These are phyloP conservation scores for Arthroderma uncinatum DNA, from an alignment of 2,329 filamentous ascomycete genomes.

Conservation along the genomic window DNA sequence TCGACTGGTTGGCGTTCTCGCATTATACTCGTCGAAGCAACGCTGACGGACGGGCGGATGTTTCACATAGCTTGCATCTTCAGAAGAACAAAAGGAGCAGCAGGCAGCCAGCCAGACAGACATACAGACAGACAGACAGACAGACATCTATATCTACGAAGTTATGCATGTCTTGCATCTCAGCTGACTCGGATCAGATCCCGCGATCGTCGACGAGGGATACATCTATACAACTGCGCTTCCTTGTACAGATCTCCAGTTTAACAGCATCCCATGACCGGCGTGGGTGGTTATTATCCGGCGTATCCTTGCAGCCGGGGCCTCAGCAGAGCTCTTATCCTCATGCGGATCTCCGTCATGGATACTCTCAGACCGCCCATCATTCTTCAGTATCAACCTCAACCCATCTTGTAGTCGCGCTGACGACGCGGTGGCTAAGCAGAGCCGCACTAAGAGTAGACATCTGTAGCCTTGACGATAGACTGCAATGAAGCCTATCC, in stretches of 20 bases:
- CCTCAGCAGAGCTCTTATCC: neutral
- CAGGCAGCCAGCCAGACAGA: neutral
- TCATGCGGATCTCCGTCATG: neutral
- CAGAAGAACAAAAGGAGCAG: neutral
- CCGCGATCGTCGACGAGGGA: neutral
- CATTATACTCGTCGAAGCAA: too few species aligned
- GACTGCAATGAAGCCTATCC: neutral
- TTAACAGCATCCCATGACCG: conserved; percentile 1
- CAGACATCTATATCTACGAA: neutral
- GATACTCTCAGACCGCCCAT: neutral
- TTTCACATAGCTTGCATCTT: neutral
- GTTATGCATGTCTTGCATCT: conserved; percentile 3
- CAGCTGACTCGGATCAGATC: conserved; percentile 4
- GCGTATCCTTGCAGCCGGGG: neutral
- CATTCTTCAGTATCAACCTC: neutral
- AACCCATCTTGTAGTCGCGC: neutral
- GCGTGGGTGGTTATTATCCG: conserved; percentile 1
- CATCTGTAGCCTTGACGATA: neutral
- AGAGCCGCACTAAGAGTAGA: neutral
- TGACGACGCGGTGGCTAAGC: neutral
- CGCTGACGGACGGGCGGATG: neutral
- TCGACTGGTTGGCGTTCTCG: too few species aligned
- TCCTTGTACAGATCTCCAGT: conserved; percentile 2
- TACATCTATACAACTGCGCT: neutral
- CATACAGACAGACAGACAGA: neutral